A percentile compares a stretch with the other conserved stretches of the same genome.
phyloP scores from a whole-genome alignment of 257 asterid genomes.

The Lithospermum erythrorhizon region DNA sequence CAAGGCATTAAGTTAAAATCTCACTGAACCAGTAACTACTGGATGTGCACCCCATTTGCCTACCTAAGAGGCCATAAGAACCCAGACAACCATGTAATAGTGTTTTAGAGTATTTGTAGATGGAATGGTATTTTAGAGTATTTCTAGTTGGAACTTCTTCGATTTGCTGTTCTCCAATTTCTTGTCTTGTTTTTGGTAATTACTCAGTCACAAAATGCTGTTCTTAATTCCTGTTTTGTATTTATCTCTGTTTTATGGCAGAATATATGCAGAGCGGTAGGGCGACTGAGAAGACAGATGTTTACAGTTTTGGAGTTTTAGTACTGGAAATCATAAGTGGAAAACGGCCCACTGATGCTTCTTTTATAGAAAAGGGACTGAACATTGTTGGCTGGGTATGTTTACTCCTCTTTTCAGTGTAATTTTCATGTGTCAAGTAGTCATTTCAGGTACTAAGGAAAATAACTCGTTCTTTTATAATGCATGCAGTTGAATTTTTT shows the following conservation, averaged over 20 bases:
- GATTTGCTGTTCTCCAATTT: too few relatives aligned
- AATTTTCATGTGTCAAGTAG: background rate
- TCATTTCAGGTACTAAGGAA: background rate
- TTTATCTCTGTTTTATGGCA: slow-evolving; percentile 10
- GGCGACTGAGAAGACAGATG: slow-evolving; percentile 83
- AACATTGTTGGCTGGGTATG: slow-evolving; percentile 89
- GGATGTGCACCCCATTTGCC: too few relatives aligned
- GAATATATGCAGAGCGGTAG: slow-evolving; percentile 95
- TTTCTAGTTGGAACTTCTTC: too few relatives aligned
- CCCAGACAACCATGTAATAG: too few relatives aligned
- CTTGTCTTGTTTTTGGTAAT: background rate
- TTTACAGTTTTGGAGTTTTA: slow-evolving; percentile 81
- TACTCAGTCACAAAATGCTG: background rate
- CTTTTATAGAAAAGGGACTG: slow-evolving; percentile 77
- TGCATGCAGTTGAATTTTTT: slow-evolving; percentile 62
- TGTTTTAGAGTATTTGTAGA: too few relatives aligned
- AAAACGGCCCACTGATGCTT: slow-evolving; percentile 72
- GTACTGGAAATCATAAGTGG: slow-evolving; percentile 67
- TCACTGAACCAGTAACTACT: too few relatives aligned
- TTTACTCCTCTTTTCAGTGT: slow-evolving; percentile 1
- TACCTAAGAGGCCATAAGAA: too few relatives aligned
- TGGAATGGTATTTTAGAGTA: too few relatives aligned
- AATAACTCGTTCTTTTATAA: background rate
- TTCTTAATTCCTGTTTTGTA: background rate
- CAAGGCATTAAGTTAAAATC: too few relatives aligned